Evolutionary conservation across 1,139 yeast species (phyloP), one percentile per base, ranked within the genome.

Genomic region (Lodderomyces margitis): DNA sequence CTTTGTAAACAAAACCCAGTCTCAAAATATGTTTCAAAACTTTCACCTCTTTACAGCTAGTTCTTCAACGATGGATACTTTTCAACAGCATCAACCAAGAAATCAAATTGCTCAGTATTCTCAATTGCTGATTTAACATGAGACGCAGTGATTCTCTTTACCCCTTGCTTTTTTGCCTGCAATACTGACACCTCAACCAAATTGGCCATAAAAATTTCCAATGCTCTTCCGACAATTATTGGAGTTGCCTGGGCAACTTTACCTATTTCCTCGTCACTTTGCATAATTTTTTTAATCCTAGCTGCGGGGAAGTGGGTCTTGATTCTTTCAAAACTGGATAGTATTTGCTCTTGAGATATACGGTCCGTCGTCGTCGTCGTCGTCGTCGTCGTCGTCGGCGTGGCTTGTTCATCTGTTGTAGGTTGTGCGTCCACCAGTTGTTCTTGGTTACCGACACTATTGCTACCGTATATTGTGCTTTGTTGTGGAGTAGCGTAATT

Each of bases 241-340:
- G 99, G 99, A 3, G 98, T 92, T 3, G 97, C 98, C 60, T 91
- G 98, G 8, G 98, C 97, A 12, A 94, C 98, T 62, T 92, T 92
- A 4, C 99, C 99, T 38, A 92, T 91, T 52, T 92, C 99, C 53
- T 92, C 98, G 62, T 92, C 99, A 39, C 95, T 84, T 60, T 92
- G 98, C 97, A 92, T 91, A 45, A 92, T 80, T 57, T 94, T 87
- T 68, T 92, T 92, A 59, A 92, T 91, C 49, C 98, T 78, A 3
- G 98, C 98, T 39, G 95, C 95, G 4, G 98, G 98, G 67, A 92
- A 91, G 57, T 92, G 95, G 37, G 98, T 91, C 64, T 87, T 88
- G 56, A 91, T 86, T 47, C 69, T 68, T 36, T 74, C 81, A 45
- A 70, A 72, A 34, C 66, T 61, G 15, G 52, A 50, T 37, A 63